Base-by-base conservation (phyloP, 2,329 filamentous ascomycete genomes). In the Ophiostoma australiae region DNA sequence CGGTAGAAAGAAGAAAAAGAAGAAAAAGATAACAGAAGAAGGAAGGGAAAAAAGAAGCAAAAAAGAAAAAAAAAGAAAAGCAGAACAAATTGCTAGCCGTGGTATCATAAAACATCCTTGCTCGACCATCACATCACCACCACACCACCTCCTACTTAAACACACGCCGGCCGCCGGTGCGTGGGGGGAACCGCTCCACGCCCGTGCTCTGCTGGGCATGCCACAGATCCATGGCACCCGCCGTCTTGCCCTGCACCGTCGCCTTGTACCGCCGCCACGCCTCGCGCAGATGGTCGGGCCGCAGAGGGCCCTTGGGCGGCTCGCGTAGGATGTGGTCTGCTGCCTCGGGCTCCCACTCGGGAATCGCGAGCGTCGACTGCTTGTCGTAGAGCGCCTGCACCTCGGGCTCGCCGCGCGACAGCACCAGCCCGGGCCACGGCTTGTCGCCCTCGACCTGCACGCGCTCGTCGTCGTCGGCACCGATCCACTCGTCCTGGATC, bases 221-320 rank as follows among this genome's bases (percentile, higher is more conserved):
- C 86, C 87, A 90, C 17, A 88, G 77, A 74, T 85, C 82, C 73
- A 89, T 81, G 74, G 86, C 84, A 3, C 88, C 88, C 4, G 88
- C 84, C 2, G 86, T 87, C 0, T 88, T 87, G 44, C 89, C 88
- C 76, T 90, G 89, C 4, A 86, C 82, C 33, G 86, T 82, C 65
- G 84, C 78, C 77, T 87, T 90, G 78, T 92, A 91, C 68, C 91
- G 83, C 71, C 90, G 83, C 77, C 90, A 83, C 5, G 91, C 90
- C 78, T 94, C 91, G 27, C 90, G 83, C 66, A 94, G 79, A 78
- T 94, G 91, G 73, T 93, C 91, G 0, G 91, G 90, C 35, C 89
- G 85, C 67, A 94, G 77, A 0, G 91, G 90, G 0, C 84, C 86
- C 52, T 84, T 82, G 58, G 80, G 79, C 4, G 77, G 78, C 66